These are phyloP conservation scores for Apiotrichum brassicae DNA, from an alignment of 1,284 basidiomycete species.

Conservation along the genomic window DNA sequence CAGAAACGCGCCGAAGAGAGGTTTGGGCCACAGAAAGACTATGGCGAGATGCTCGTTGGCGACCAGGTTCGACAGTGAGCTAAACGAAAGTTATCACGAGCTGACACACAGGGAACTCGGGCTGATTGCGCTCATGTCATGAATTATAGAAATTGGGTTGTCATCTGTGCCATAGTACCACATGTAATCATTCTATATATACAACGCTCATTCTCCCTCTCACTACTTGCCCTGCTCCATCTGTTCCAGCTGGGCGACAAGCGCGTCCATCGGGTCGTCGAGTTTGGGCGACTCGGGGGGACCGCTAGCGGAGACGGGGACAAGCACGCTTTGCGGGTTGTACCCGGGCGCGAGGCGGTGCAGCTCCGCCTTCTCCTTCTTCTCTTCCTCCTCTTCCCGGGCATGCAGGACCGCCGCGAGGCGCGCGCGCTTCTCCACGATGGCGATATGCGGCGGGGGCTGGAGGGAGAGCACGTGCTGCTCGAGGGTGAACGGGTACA, in stretches of 20 bases:
- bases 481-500: conserved; percentile 87
- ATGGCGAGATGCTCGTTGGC: conserved; percentile 75
- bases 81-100: background rate
- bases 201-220: background rate
- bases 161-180: background rate
- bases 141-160: background rate
- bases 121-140: conserved; percentile 67
- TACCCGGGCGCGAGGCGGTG: conserved; percentile 44
- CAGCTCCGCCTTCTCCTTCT: conserved; percentile 51
- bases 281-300: background rate
- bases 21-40: conserved; percentile 50
- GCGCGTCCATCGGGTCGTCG: conserved; percentile 66
- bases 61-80: conserved; percentile 73
- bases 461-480: conserved; percentile 69
- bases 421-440: conserved; percentile 59
- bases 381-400: conserved; percentile 69
- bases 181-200: conserved; percentile 2
- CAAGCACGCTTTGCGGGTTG: conserved; percentile 38
- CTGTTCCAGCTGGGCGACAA: conserved; percentile 68
- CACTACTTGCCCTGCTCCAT: conserved; percentile 49
- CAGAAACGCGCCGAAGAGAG: conserved; percentile 41
- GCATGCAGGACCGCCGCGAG: conserved; percentile 63
- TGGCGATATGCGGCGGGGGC: conserved; percentile 60
- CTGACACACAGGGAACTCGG: conserved; percentile 60
- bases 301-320: conserved; percentile 20